Percentiles rank a stretch among this genome's conserved stretches.
Evolutionary conservation across 768 basidiomycete genomes (phyloP).

Genomic region (Tylopilus felleus): DNA sequence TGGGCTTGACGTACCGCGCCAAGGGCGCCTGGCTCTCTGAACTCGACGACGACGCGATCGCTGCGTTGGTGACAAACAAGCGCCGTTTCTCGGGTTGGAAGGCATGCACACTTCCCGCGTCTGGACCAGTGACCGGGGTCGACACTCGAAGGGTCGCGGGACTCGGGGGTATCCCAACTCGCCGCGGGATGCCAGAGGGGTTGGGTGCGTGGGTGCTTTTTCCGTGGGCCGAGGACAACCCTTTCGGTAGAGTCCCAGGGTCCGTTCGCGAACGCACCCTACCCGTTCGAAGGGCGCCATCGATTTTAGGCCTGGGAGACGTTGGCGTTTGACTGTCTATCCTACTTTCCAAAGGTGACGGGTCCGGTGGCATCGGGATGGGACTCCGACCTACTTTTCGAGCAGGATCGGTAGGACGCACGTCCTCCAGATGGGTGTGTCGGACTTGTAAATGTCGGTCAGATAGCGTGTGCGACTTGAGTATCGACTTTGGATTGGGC

Average conservation of each 20-base stretch:
- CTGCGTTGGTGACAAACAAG: slow-evolving; percentile 44
- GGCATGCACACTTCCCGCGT: slow-evolving; percentile 33
- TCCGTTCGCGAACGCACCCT: slow-evolving; percentile 32
- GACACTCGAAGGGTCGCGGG: slow-evolving; percentile 15
- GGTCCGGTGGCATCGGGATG: slow-evolving; percentile 10
- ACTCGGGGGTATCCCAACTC: slow-evolving; percentile 15
- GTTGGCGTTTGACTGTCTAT: slow-evolving; percentile 2
- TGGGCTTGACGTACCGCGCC: slow-evolving; percentile 15
- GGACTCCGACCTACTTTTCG: slow-evolving; percentile 14
- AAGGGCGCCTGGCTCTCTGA: slow-evolving; percentile 36
- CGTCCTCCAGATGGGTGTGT: slow-evolving; percentile 8
- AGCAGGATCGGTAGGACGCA: slow-evolving; percentile 3
- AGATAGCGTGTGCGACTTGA: slow-evolving; percentile 20
- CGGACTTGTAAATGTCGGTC: slow-evolving; percentile 20
- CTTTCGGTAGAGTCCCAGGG: slow-evolving; percentile 19
- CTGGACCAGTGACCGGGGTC: slow-evolving; percentile 17
- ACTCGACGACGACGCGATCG: slow-evolving; percentile 38
- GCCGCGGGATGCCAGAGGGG: slow-evolving; percentile 27
- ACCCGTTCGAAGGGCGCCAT: slow-evolving; percentile 13
- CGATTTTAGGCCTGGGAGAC: slow-evolving; percentile 11
- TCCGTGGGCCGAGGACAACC: slow-evolving; percentile 2
- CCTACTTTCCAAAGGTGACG: not conserved
- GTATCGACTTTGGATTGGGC: slow-evolving; percentile 32
- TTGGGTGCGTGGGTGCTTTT: slow-evolving; percentile 9
- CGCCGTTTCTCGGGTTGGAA: slow-evolving; percentile 32